Evolutionary conservation across 106 monocot species (phyloP).

Genomic region (Acanthochlamys bracteata): DNA sequence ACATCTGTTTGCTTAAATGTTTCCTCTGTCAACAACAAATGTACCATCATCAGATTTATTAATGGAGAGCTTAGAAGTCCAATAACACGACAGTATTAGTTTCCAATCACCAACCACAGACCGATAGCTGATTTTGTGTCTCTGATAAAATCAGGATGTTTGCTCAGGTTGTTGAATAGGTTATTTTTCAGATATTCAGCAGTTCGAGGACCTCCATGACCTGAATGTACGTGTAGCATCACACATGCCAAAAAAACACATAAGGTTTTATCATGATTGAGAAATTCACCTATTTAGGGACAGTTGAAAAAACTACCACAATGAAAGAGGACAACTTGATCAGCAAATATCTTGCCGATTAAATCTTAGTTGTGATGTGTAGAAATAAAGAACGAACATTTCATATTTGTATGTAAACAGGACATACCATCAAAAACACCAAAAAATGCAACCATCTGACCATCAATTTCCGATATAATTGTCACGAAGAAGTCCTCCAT

Average conservation of each 20-base stretch:
- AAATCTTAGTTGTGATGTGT: no score
- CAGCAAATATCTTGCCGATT: no score
- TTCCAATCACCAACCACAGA: constrained; percentile 33
- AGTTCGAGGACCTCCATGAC: constrained; percentile 56
- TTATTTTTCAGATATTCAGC: constrained; percentile 59
- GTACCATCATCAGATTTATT: background rate
- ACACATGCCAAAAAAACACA: background rate
- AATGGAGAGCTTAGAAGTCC: background rate
- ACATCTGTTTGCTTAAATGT: constrained; percentile 54
- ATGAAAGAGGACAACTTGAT: no score
- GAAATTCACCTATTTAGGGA: no score
- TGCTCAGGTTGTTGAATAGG: constrained; percentile 64
- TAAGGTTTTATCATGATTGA: no score
- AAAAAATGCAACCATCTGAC: constrained; percentile 61
- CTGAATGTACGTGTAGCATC: constrained; percentile 14
- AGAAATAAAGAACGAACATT: background rate
- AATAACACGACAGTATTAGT: background rate
- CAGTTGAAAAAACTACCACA: no score
- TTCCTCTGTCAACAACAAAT: constrained; percentile 36
- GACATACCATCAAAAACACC: constrained; percentile 72
- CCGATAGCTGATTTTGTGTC: constrained; percentile 64
- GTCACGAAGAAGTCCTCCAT: constrained; percentile 73
- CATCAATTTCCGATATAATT: constrained; percentile 50
- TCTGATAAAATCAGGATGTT: constrained; percentile 52
- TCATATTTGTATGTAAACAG: background rate